Conservation (phyloP, 805 yeast species). For the Torulaspora delbrueckii region DNA sequence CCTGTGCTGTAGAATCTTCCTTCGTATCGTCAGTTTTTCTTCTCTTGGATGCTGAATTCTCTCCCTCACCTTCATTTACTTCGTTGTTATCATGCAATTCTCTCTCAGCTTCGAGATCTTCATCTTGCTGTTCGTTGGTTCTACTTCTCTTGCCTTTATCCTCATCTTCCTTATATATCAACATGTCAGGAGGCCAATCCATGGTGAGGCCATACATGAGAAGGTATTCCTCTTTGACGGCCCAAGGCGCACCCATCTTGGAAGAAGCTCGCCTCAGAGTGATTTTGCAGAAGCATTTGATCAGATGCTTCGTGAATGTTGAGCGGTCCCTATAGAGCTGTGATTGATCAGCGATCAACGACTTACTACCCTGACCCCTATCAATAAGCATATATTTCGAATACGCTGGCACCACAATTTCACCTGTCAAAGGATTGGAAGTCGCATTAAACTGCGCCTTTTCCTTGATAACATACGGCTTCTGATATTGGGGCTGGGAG, state of each 20-base stretch:
- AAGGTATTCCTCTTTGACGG: constrained; percentile 66
- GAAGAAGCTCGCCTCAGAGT: constrained; percentile 63
- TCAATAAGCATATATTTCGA: constrained; percentile 70
- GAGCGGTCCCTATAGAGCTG: constrained; percentile 79
- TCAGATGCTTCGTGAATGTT: constrained; percentile 81
- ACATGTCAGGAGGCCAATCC: constrained; percentile 34
- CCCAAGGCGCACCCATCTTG: constrained; percentile 94
- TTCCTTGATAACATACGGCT: constrained; percentile 61
- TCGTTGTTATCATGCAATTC: neutral
- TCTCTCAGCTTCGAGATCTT: constrained; percentile 27
- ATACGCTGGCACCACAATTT: constrained; percentile 46
- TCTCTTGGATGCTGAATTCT: constrained; percentile 20
- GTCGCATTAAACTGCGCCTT: constrained; percentile 70
- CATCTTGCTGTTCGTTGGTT: constrained; percentile 22
- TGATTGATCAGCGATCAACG: constrained; percentile 65
- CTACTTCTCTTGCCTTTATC: constrained; percentile 10
- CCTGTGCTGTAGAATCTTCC: constrained; percentile 10
- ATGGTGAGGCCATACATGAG: constrained; percentile 33
- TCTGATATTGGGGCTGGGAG: constrained; percentile 24
- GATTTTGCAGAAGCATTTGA: constrained; percentile 82
- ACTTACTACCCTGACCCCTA: constrained; percentile 44
- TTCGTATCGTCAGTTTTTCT: constrained; percentile 13
- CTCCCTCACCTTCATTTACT: constrained; percentile 3
- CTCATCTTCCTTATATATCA: constrained; percentile 32
- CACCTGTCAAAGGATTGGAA: constrained; percentile 33